phyloP scores from a whole-genome alignment of 805 yeast species.

The Tetrapisispora taiwanensis region DNA sequence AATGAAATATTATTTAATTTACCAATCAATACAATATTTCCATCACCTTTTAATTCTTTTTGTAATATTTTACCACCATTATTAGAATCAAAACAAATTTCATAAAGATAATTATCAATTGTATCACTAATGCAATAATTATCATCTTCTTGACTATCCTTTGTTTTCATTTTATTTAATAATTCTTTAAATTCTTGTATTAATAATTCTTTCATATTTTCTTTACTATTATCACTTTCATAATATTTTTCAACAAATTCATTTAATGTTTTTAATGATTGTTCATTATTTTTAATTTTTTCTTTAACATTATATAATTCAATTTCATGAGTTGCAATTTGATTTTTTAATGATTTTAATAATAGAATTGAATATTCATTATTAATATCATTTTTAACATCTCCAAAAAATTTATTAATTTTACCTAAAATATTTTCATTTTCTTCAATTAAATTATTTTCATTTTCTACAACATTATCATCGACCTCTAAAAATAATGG shows the following conservation, averaged over 20 bases:
- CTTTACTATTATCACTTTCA: constrained; percentile 1
- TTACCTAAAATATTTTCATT: neutral
- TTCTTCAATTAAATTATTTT: constrained; percentile 5
- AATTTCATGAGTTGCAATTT: constrained; percentile 7
- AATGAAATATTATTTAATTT: constrained; percentile 7
- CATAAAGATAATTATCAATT: constrained; percentile 18
- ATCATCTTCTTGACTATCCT: neutral
- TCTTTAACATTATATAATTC: constrained; percentile 1
- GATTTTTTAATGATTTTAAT: constrained; percentile 6
- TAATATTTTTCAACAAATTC: neutral
- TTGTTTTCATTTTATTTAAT: constrained; percentile 6
- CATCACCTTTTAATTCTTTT: constrained; percentile 15
- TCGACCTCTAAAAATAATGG: constrained; percentile 5
- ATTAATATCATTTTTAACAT: constrained; percentile 1
- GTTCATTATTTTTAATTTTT: constrained; percentile 1
- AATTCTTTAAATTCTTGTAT: constrained; percentile 6
- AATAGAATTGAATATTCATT: neutral
- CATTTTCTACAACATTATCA: constrained; percentile 4
- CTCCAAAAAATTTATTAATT: neutral
- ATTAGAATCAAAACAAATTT: constrained; percentile 10
- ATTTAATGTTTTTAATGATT: constrained; percentile 1
- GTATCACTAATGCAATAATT: neutral
- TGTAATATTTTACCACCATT: constrained; percentile 15
- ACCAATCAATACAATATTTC: constrained; percentile 22
- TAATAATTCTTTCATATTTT: neutral